Evolutionary conservation across 805 yeast genomes (phyloP), one percentile per base, ranked within the genome.

Genomic region (Kodamaea neixiangensis): DNA sequence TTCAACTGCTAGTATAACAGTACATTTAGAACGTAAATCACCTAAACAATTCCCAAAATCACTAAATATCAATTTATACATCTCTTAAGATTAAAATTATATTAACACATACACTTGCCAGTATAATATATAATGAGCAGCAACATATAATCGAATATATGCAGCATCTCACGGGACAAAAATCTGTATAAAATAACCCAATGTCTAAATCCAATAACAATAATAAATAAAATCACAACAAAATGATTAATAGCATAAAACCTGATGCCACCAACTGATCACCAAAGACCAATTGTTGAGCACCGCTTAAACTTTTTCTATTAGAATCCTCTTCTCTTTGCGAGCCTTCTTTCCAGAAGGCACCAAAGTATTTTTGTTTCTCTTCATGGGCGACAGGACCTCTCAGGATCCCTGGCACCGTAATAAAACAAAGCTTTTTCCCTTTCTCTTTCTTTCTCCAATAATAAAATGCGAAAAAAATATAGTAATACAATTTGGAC

Each of bases 201-300:
- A 71, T 69, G 77, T 71, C 77, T 72, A 71, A 71, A 70, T 67
- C 74, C 71, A 53, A 54, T 47, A 61, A 56, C 58, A 54, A 58
- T 49, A 56, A 54, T 48, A 52, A 58, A 54, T 53, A 56, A 25
- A 56, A 63, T 58, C 54, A 57, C 41, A 37, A 37, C 41, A 37
- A 49, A 51, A 25, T 25, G 31, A 57, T 49, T 44, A 13, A 37
- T 45, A 45, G 48, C 48, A 13, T 25, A 25, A 37, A 37, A 37
- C 41, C 15, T 20, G 11, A 37, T 37, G 19, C 21, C 15, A 19
- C 41, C 41, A 37, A 37, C 9, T 17, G 20, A 44, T 17, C 17
- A n/a, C n/a, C n/a, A 29, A 31, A 18, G 5, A n/a, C 15, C 15
- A 29, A 14, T 4, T 18, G 22, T 7, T 5, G 20, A 21, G 19